Base-by-base conservation (phyloP, 2,329 filamentous ascomycete genomes). In the Aureobasidium sp. region DNA sequence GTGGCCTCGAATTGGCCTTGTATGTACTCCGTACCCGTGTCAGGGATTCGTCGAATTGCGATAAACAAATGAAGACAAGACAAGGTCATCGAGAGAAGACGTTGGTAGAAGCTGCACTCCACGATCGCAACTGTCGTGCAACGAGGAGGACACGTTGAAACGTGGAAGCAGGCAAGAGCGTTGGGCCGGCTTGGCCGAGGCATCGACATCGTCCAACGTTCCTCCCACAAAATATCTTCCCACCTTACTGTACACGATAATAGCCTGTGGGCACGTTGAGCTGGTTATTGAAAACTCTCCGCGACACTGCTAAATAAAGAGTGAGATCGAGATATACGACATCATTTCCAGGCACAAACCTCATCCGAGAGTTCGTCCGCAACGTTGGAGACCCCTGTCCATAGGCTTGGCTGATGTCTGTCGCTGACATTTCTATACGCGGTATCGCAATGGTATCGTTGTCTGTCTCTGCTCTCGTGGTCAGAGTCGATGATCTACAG, bases 141-240 rank as follows among this genome's bases (percentile, higher is more conserved):
- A 57, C 53, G 53, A 45, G 53, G 39, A 45, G 17, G 39, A 11
- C 41, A 57, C 53, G 53, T 45, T 45, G 53, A 57, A 57, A 57
- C 53, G 53, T 57, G 36, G 53, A 57, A 57, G 20, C 11, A 44
- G 29, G 17, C 22, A 17, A 36, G 27, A 27, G 53, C 36, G 39
- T 57, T 57, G 27, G 20, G 53, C 53, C 53, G 53, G 53, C 53
- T 57, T 57, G 52, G 53, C 53, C 53, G 53, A 45, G 17, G 34
- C 31, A 27, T 15, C 34, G 9, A 36, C 53, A 8, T 36, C 17
- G 12, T 45, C 1, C 41, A 57, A 44, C 41, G 39, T 34, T 27
- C 45, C 12, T 36, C n/a, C 41, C 53, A 47, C 6, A 47, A 57
- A 57, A 45, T 25, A 36, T 25, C n/a, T 57, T 36, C 7, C 41